Conservation (phyloP, 2,329 filamentous ascomycete species). For the Fusarium sambucinum region DNA sequence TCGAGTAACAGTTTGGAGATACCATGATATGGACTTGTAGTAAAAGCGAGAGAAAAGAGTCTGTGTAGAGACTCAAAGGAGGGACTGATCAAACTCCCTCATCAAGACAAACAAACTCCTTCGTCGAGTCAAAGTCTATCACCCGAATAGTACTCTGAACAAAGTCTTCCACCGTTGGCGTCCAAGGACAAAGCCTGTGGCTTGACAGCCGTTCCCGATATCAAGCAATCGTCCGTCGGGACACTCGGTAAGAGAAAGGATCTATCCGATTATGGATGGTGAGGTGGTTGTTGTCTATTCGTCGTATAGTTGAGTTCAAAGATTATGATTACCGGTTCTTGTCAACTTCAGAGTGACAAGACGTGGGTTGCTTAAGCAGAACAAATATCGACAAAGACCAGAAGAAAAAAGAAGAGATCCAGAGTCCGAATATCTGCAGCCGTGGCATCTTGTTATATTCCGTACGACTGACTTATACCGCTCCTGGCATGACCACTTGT, state of each 20-base stretch:
- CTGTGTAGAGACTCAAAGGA: constrained; percentile 3
- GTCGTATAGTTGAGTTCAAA: constrained; percentile 12
- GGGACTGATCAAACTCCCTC: constrained; percentile 12
- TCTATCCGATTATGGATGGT: constrained; percentile 12
- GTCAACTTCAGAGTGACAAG: constrained; percentile 7
- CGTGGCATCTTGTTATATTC: constrained; percentile 43
- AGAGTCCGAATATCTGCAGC: constrained; percentile 33
- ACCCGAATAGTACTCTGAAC: not conserved
- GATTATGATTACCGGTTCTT: constrained; percentile 3
- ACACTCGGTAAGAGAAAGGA: constrained; percentile 13
- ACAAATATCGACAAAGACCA: constrained; percentile 15
- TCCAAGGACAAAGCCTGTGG: constrained; percentile 14
- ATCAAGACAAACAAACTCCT: constrained; percentile 24
- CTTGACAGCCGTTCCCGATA: constrained; percentile 22
- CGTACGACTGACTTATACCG: constrained; percentile 45
- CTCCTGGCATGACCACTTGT: constrained; percentile 26
- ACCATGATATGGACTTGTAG: constrained; percentile 35
- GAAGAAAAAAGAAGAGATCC: constrained; percentile 18
- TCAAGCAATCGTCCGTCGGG: constrained; percentile 37
- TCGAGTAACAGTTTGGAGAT: constrained; percentile 37
- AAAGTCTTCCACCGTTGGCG: not conserved
- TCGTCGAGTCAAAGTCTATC: constrained; percentile 7
- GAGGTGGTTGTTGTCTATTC: constrained; percentile 2
- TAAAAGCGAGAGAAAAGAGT: constrained; percentile 15
- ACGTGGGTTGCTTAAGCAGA: constrained; percentile 1